Evolutionary conservation across 2,329 filamentous ascomycete genomes (phyloP), one percentile per base, ranked within the genome.

Genomic region (Stachybotrys echinatus): DNA sequence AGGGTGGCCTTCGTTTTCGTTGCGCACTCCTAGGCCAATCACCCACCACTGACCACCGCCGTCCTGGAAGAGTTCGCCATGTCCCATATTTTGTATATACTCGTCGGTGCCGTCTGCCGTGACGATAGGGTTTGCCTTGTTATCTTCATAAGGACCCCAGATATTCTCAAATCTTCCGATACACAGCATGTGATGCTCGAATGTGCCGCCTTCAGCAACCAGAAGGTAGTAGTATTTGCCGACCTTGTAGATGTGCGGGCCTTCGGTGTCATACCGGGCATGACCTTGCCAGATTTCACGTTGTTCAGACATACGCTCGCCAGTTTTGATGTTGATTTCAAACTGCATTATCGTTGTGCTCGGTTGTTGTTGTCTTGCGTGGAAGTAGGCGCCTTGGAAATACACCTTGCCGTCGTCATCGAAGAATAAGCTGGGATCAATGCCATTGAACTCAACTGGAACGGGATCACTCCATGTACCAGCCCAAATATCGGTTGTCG

Each of bases 151-250:
- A 0, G 59, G 60, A 0, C 60, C 61, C 60, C 60, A 62, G 10
- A 62, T 55, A 22, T 54, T 50, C 21, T 49, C 47, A 0, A 59
- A 58, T 8, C 58, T 51, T 7, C 54, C 54, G 1, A 62, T 57
- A 5, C 48, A 55, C 7, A 61, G 47, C 52, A 59, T 55, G 43
- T 62, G 59, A 39, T 61, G 58, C 4, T 59, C 61, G 48, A 61
- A 57, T 0, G 70, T 74, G 6, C 71, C 72, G 0, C 72, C 72
- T 50, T 75, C 72, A 0, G 72, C 69, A 2, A 71, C 71, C 5
- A 74, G 61, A 4, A 75, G 61, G 49, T 74, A 74, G 50, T 71
- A 75, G 49, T 66, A 73, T 3, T 55, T 61, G 5, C 56, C 71
- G 63, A 66, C 65, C 51, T 72, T 73, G 56, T 73, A 72, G 17